These are phyloP conservation scores for Kingdonia uniflora DNA, from an alignment of 164 flowering plant genomes.

Conservation along the genomic window DNA sequence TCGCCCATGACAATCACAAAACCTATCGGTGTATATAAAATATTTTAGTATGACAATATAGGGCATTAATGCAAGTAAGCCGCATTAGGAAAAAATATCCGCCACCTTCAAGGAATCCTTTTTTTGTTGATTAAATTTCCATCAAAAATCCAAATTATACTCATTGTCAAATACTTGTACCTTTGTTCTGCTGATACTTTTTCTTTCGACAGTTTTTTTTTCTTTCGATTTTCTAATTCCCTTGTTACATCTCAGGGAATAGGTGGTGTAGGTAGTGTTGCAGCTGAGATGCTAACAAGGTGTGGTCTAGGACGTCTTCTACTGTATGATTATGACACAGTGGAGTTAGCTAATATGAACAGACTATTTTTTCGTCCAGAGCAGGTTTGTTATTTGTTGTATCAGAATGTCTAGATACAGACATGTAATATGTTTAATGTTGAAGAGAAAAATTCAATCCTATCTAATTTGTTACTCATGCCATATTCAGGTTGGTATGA, in stretches of 20 bases:
- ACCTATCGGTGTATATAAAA: too few species aligned
- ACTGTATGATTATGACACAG: constrained; percentile 96
- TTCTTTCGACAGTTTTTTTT: background rate
- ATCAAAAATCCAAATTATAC: too few species aligned
- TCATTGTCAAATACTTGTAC: background rate
- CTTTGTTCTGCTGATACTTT: background rate
- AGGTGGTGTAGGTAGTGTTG: constrained; percentile 99
- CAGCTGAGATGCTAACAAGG: constrained; percentile 98
- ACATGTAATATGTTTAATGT: too few species aligned
- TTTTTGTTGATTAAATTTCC: too few species aligned
- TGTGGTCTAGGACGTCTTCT: constrained; percentile 96
- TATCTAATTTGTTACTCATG: background rate
- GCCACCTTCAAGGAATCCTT: too few species aligned
- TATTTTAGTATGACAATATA: too few species aligned
- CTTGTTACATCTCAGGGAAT: constrained; percentile 51
- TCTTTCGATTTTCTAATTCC: background rate
- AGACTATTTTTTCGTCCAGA: constrained; percentile 97
- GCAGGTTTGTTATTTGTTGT: constrained; percentile 40
- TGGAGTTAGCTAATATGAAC: constrained; percentile 99
- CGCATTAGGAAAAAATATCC: too few species aligned
- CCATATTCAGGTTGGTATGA: constrained; percentile 69
- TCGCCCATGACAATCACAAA: too few species aligned
- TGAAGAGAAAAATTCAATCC: background rate
- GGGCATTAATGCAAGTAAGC: too few species aligned
- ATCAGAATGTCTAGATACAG: too few species aligned